Base-by-base conservation (phyloP, 768 basidiomycete genomes). In the Lentinula edodes region DNA sequence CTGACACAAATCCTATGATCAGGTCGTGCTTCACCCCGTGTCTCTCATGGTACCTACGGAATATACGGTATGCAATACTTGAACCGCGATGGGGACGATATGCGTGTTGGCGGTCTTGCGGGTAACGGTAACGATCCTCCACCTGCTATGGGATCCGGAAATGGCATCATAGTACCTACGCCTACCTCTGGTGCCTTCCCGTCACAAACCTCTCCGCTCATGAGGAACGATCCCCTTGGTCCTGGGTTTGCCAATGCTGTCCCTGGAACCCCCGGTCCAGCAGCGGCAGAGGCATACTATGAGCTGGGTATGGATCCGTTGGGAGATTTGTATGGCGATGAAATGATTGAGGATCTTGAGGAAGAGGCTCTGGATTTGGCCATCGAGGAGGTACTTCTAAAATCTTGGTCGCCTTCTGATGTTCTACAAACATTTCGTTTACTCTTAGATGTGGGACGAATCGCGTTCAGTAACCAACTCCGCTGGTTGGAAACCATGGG, bases 361-460 rank as follows among this genome's bases (percentile, higher is more conserved):
- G 90, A 92, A 57, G 78, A 79, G 39, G 92, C 91, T 35, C 71
- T 95, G 35, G 78, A 79, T 9, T 67, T 90, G 65, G 92, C 90
- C 0, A 81, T 93, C 36, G 87, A 91, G 64, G 90, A 93, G 69
- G 55, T 56, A 12, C 9, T 9, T 55, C 39, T 12, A 0, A 0
- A 13, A 8, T 23, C 43, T 8, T 56, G 28, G 28, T 28, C 28
- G 28, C 6, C 12, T 56, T 8, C 38, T n/a, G 10, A 9, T 18
- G 7, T 35, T 38, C 39, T 34, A 16, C 36, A 8, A 7, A 15
- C 23, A 56, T 20, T 41, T 41, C 3, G 5, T 20, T 34, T 10
- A 5, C 8, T 43, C 13, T 3, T 13, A 56, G 55, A 77, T 83
- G 62, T 87, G 75, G 64, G 77, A 81, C 61, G 89, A 86, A 72